Evolutionary conservation across 1,284 basidiomycete genomes (phyloP).

Genomic region (Coniophora puteana): DNA sequence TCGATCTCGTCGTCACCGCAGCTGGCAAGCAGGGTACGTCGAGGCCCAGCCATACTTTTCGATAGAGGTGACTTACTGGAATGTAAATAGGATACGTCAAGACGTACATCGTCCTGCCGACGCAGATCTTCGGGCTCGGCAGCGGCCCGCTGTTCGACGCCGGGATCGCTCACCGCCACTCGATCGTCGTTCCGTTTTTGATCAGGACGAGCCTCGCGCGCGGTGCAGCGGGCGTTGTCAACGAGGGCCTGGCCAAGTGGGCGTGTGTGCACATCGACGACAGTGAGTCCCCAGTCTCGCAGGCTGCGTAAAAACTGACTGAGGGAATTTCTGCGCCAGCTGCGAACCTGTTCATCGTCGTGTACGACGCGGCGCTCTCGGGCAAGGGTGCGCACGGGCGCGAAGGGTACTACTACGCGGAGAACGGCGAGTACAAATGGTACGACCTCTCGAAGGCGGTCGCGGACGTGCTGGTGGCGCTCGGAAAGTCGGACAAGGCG

Average conservation of each 20-base stretch:
- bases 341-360: conserved; percentile 34
- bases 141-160: conserved; percentile 19
- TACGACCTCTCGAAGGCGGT: conserved; percentile 26
- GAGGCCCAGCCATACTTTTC: neutral
- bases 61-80: neutral
- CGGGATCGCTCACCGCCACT: conserved; percentile 20
- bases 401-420: conserved; percentile 49
- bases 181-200: conserved; percentile 18
- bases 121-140: conserved; percentile 23
- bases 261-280: conserved; percentile 26
- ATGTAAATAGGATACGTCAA: conserved; percentile 16
- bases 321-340: conserved; percentile 24
- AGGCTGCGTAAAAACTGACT: too few relatives aligned
- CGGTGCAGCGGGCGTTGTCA: conserved; percentile 22
- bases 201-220: conserved; percentile 18
- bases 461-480: conserved; percentile 24
- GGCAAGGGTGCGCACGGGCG: conserved; percentile 37
- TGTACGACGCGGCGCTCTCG: conserved; percentile 37
- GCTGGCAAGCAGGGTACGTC: conserved; percentile 27
- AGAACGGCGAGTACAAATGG: conserved; percentile 41
- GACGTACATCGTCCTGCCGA: conserved; percentile 23
- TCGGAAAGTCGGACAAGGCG: conserved; percentile 24
- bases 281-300: too few relatives aligned
- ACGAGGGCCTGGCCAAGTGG: conserved; percentile 25
- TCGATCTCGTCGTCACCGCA: conserved; percentile 16